Evolutionary conservation across 2,329 filamentous ascomycete genomes (phyloP), one percentile per base, ranked within the genome.

Genomic region (Teratosphaeriaceae sp.): DNA sequence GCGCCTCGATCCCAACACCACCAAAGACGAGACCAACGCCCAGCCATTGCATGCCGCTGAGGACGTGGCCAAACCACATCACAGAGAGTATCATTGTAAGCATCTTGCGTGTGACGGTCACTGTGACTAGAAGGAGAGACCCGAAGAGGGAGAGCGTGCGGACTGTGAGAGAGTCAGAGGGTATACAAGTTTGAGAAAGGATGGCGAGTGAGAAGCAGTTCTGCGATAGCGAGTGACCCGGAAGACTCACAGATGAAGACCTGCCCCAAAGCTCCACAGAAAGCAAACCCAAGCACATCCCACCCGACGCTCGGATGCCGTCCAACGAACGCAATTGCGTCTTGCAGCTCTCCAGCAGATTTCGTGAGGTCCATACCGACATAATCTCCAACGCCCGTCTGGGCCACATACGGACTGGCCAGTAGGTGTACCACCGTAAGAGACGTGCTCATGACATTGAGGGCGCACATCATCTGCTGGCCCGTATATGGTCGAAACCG

Each of bases 391-490:
- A 72, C 26, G 0, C 63, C 59, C 5, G 68, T 88, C 44, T 75
- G 71, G 0, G 84, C 84, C n/a, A 96, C 65, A 69, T 83, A 87
- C 0, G 92, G 92, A 56, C 82, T 85, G 16, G 88, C 59, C 15
- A 90, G 51, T 34, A 98, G 78, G 59, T 94, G 97, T 0, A 69
- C 60, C 16, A 78, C 73, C 3, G 89, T 97, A 44, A 97, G 72
- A 36, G 80, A 60, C 3, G 88, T 90, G 55, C 79, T 84, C 65
- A 97, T 84, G 43, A 95, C 71, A 63, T 97, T 98, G 67, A 96
- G 88, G 29, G 90, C 89, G 63, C 89, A 94, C 92, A 98, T 98
- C 92, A 98, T 98, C 75, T 98, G 92, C 46, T 90, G 88, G 8
- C 92, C 92, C 2, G 80, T 79, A 63, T 92, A 96, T 12, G 83